phyloP scores from a whole-genome alignment of 768 basidiomycete genomes.

The Suillus spraguei region DNA sequence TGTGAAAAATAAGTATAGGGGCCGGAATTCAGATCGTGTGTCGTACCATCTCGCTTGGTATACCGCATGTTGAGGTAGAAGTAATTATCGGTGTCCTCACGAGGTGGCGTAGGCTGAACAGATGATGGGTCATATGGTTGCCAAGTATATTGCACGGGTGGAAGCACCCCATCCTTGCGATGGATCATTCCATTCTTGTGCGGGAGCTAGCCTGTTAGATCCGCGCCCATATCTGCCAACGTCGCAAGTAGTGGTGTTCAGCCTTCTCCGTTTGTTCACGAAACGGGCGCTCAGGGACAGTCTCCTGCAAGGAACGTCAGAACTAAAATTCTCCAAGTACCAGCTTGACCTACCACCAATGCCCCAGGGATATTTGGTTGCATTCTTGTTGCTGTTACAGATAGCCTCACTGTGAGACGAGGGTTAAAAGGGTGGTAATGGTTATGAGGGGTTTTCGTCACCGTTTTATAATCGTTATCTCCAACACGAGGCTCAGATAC shows the following conservation, averaged over 20 bases:
- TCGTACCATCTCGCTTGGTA: not conserved
- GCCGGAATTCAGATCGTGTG: not conserved
- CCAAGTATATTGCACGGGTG: conserved; percentile 10
- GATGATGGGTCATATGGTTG: conserved; percentile 22
- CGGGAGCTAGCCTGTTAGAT: not conserved
- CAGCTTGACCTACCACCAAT: not conserved
- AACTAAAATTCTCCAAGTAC: not conserved
- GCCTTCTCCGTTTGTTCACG: conserved; percentile 8
- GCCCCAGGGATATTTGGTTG: conserved; percentile 1
- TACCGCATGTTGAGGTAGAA: conserved; percentile 22
- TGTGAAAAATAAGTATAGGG: not conserved
- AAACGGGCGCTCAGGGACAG: not conserved
- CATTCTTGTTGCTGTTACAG: conserved; percentile 1
- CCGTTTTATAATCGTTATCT: conserved; percentile 7
- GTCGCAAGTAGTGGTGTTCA: conserved; percentile 12
- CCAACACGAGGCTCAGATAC: conserved; percentile 3
- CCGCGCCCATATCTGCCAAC: conserved; percentile 8
- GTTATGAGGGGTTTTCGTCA: not conserved
- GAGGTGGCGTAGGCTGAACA: conserved; percentile 14
- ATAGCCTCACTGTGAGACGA: not conserved
- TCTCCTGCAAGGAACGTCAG: not conserved
- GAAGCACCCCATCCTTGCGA: not conserved
- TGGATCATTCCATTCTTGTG: not conserved
- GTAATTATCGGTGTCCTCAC: conserved; percentile 21
- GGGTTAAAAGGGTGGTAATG: not conserved